Conservation (phyloP, 371 early-diverging fungal species). For the Mortierella sp. region DNA sequence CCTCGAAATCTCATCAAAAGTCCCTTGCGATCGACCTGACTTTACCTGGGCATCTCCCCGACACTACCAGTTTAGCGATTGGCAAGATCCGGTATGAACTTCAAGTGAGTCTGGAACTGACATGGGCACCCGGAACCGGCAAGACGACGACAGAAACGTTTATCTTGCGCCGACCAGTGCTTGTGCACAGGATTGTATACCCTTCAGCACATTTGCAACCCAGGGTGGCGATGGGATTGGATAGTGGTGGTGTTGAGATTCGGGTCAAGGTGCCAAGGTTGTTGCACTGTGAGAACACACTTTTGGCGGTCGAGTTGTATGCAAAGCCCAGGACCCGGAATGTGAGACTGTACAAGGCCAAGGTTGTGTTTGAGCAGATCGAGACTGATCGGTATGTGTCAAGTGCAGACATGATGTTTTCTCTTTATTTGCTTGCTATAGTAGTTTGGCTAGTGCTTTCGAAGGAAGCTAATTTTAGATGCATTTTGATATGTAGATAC, state of each 20-base stretch:
- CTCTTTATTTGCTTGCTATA: background rate
- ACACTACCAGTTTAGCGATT: constrained; percentile 32
- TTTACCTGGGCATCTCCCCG: constrained; percentile 50
- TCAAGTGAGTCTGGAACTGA: constrained; percentile 40
- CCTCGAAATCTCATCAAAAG: constrained; percentile 21
- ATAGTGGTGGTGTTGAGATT: constrained; percentile 57
- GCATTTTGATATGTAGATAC: constrained; percentile 14
- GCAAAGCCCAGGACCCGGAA: constrained; percentile 53
- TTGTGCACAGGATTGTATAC: constrained; percentile 53
- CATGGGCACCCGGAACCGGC: constrained; percentile 37
- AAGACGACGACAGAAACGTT: constrained; percentile 30
- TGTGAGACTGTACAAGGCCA: constrained; percentile 46
- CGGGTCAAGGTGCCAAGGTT: constrained; percentile 51
- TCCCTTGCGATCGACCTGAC: constrained; percentile 48
- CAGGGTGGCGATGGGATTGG: constrained; percentile 39
- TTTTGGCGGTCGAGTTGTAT: constrained; percentile 51
- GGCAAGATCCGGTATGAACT: constrained; percentile 57
- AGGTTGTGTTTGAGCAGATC: constrained; percentile 57
- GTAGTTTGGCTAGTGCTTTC: background rate
- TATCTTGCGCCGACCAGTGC: constrained; percentile 39
- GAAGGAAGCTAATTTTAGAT: background rate
- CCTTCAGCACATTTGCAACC: constrained; percentile 53
- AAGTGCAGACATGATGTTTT: background rate
- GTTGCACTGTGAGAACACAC: constrained; percentile 52
- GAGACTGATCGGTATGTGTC: constrained; percentile 52